Conservation (phyloP, 2,329 filamentous ascomycete species). For the Knufia petricola region DNA sequence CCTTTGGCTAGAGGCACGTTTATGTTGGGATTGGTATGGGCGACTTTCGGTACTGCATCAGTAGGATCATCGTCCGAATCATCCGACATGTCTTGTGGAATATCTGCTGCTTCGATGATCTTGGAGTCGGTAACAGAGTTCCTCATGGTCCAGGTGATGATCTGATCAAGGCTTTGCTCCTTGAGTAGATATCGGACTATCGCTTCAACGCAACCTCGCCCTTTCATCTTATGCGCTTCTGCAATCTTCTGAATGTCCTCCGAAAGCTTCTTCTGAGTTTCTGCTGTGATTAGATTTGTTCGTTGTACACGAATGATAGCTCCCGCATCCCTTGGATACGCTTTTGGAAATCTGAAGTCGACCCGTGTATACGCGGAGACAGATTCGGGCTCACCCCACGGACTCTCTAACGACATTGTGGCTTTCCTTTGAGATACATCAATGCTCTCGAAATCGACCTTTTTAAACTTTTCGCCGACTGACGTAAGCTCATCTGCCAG, state of each 20-base stretch:
- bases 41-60: conserved; percentile 24
- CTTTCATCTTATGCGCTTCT: conserved; percentile 43
- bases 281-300: conserved; percentile 46
- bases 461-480: conserved; percentile 51
- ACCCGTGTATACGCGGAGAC: conserved; percentile 47
- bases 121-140: conserved; percentile 48
- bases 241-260: conserved; percentile 47
- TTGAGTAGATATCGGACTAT: conserved; percentile 52
- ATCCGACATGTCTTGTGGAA: conserved; percentile 68
- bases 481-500: conserved; percentile 53
- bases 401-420: conserved; percentile 49
- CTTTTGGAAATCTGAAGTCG: conserved; percentile 48
- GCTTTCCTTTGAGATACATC: conserved; percentile 46
- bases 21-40: conserved; percentile 46
- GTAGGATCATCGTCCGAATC: conserved; percentile 58
- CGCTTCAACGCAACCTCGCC: conserved; percentile 51
- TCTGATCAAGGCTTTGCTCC: conserved; percentile 50
- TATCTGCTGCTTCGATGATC: conserved; percentile 34
- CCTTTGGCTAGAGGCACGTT: conserved; percentile 55
- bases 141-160: conserved; percentile 43
- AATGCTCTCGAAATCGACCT: conserved; percentile 50
- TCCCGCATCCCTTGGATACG: conserved; percentile 44
- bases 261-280: conserved; percentile 40
- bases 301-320: conserved; percentile 47
- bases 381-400: conserved; percentile 45